Evolutionary conservation across 148 eudicot species (phyloP), one percentile per base, ranked within the genome.

Genomic region (Polygonum aviculare): DNA sequence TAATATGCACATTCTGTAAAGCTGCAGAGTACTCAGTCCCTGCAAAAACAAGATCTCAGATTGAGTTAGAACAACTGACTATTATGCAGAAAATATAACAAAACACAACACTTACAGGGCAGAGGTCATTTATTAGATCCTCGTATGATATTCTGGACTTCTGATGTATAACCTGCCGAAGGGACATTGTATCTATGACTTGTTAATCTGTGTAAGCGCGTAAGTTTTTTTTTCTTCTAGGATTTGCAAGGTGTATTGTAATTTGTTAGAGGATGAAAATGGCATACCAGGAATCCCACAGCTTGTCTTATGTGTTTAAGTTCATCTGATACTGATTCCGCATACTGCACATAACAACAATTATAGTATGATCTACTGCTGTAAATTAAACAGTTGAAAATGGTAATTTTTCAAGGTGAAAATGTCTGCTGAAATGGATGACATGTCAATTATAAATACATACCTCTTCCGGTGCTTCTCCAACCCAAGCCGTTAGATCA

Each of bases 271-370:
- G 45, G 50, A 2, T 47, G 40, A 77, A 74, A 79, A 49, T 19
- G 47, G 26, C 86, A 38, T 92, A 94, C 98, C 96, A 94, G 77
- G 84, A 94, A 89, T 52, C 88, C 90, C 75, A 92, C 91, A 69
- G 96, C 94, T 89, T 94, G 94, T 41, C 88, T 85, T 72, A 82
- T 79, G 78, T 88, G 90, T 78, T 82, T 92, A 69, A 92, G 82
- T 89, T 94, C 98, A 82, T 94, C 91, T 88, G 90, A 88, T n/a
- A 97, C 83, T 70, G 88, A 81, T 76, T 96, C 97, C 74, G 79
- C 90, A 87, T 80, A 85, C 98, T 94, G 91, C 74, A 85, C 59
- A 44, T 33, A 26, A 15, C 45, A 38, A 67, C 36, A 15, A 38
- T 26, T 1, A 26, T 26, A 26, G 31, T 63, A 12, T 26, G 40